A percentile compares a stretch with the other conserved stretches of the same genome.
These are phyloP conservation scores for Moringa oleifera DNA, from an alignment of 345 rosid genomes.

Conservation along the genomic window DNA sequence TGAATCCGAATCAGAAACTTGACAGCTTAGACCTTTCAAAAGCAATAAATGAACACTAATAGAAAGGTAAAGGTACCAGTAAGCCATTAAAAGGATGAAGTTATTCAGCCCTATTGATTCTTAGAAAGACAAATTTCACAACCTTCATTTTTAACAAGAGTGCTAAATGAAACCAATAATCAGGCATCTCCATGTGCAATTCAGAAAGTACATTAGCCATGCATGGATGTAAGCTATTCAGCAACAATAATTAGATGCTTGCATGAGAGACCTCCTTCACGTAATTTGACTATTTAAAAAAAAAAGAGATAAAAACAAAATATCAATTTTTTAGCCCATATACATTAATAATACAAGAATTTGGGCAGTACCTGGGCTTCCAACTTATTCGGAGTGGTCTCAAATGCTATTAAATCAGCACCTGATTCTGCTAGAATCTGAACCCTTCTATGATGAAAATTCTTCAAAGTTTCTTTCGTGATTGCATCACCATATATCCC, in stretches of 20 bases:
- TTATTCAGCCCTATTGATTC: too few relatives aligned
- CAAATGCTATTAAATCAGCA: conserved; percentile 76
- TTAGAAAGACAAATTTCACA: neutral
- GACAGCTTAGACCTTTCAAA: too few relatives aligned
- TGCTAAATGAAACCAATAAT: too few relatives aligned
- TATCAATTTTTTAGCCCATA: too few relatives aligned
- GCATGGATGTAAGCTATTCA: neutral
- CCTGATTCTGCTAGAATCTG: conserved; percentile 63
- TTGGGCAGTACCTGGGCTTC: conserved; percentile 66
- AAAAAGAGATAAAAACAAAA: neutral
- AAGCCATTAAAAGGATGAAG: too few relatives aligned
- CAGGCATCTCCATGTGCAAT: neutral
- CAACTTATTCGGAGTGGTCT: conserved; percentile 75
- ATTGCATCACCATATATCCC: conserved; percentile 60
- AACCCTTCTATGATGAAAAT: conserved; percentile 70
- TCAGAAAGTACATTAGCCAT: neutral
- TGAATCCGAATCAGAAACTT: neutral
- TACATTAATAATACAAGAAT: conserved; percentile 1
- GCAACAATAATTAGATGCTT: neutral
- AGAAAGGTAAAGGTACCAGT: too few relatives aligned
- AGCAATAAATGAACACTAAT: too few relatives aligned
- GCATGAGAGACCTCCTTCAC: neutral
- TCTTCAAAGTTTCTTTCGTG: conserved; percentile 49
- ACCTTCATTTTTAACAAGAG: too few relatives aligned
- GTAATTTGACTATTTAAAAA: neutral